Percentiles rank a stretch among this genome's conserved stretches.
These are phyloP conservation scores for Fusarium longipes DNA, from an alignment of 2,329 filamentous ascomycete genomes.

Conservation along the genomic window DNA sequence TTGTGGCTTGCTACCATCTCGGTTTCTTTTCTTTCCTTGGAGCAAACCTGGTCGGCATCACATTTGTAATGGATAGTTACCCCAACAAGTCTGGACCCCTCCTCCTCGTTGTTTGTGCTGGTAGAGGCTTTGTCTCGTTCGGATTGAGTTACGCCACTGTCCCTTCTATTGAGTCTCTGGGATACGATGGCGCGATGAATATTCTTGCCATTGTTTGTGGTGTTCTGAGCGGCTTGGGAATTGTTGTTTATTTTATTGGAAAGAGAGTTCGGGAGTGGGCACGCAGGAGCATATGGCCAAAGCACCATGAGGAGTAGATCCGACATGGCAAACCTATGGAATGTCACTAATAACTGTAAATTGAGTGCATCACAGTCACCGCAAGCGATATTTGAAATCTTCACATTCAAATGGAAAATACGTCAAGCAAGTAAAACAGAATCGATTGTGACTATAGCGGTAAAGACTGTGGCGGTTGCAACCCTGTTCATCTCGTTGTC, in stretches of 20 bases:
- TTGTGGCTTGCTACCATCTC: slow-evolving; percentile 1
- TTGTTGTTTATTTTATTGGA: slow-evolving; percentile 2
- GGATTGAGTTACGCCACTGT: slow-evolving; percentile 5
- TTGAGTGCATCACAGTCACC: too few relatives aligned
- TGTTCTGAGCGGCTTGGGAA: not conserved
- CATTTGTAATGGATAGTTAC: slow-evolving; percentile 16
- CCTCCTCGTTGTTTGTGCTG: slow-evolving; percentile 1
- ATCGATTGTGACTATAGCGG: too few relatives aligned
- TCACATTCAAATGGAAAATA: too few relatives aligned
- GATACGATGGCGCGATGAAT: slow-evolving; percentile 14
- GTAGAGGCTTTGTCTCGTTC: slow-evolving; percentile 1
- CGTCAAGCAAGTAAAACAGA: too few relatives aligned
- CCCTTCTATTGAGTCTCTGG: slow-evolving; percentile 3
- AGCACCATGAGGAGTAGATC: slow-evolving; percentile 9
- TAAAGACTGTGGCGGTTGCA: too few relatives aligned
- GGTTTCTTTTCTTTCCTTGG: slow-evolving; percentile 13
- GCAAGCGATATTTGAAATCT: too few relatives aligned
- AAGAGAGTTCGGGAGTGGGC: slow-evolving; percentile 19
- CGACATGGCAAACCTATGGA: too few relatives aligned
- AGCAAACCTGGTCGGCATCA: slow-evolving; percentile 7
- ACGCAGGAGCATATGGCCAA: slow-evolving; percentile 9
- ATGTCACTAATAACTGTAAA: too few relatives aligned
- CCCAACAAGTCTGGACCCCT: slow-evolving; percentile 10
- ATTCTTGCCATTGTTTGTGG: slow-evolving; percentile 10
- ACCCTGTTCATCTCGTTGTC: too few relatives aligned